phyloP scores from a whole-genome alignment of 164 flowering plant species.

The Euptelea pleiosperma region DNA sequence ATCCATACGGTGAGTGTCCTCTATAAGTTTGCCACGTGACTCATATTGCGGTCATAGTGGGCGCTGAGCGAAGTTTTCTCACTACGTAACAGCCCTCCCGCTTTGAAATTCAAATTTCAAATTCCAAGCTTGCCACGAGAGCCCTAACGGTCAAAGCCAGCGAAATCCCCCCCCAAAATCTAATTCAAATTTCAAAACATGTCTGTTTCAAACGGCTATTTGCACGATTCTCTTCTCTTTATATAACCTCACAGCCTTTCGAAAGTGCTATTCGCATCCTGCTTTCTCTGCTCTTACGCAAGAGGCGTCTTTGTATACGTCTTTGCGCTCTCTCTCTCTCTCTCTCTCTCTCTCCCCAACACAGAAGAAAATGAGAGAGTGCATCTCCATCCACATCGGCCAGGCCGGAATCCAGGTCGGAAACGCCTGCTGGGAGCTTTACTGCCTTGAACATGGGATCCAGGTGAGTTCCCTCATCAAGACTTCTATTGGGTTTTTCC shows the following conservation, averaged over 20 bases:
- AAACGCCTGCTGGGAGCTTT: constrained; percentile 69
- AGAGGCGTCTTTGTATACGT: constrained; percentile 21
- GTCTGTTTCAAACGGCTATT: constrained; percentile 11
- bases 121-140: no score
- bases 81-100: neutral
- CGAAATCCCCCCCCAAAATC: no score
- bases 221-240: neutral
- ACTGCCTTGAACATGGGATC: constrained; percentile 61
- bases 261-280: no score
- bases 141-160: no score
- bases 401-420: constrained; percentile 72
- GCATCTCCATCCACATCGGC: constrained; percentile 65
- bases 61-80: no score
- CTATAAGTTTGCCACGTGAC: no score
- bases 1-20: no score
- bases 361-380: constrained; percentile 48
- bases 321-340: no score
- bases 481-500: no score
- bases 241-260: neutral
- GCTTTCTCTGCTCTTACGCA: neutral
- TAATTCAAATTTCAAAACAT: no score
- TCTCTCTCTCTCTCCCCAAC: neutral
- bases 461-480: constrained; percentile 26
- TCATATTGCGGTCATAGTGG: no score
- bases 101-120: constrained; percentile 11